Evolutionary conservation across 1,284 basidiomycete species (phyloP).

Genomic region (Ceratobasidium sp.): DNA sequence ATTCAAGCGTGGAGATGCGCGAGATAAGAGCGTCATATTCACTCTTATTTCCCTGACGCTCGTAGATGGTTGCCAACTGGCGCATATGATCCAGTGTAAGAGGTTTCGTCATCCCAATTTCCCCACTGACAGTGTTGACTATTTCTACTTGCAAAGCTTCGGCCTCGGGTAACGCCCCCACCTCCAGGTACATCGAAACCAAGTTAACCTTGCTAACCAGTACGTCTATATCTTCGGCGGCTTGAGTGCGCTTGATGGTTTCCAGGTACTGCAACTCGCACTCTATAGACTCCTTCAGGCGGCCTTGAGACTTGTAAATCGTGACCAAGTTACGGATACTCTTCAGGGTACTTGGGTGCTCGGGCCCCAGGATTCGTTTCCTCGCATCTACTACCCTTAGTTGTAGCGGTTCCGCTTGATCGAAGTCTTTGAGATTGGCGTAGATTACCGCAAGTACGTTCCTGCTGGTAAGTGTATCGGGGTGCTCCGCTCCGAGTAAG

Average conservation of each 20-base stretch:
- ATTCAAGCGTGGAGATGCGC: background rate
- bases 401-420: slow-evolving; percentile 18
- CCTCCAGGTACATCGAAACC: background rate
- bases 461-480: slow-evolving; percentile 17
- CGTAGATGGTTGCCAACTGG: background rate
- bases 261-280: background rate
- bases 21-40: background rate
- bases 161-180: background rate
- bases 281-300: background rate
- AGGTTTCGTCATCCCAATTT: background rate
- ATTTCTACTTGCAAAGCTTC: background rate
- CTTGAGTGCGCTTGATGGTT: background rate
- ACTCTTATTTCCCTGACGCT: background rate
- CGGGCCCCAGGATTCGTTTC: background rate
- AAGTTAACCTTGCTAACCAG: background rate
- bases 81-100: slow-evolving; percentile 3
- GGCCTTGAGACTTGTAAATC: slow-evolving; percentile 9
- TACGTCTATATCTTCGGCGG: too few species aligned
- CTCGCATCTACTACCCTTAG: background rate
- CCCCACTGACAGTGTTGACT: background rate
- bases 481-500: slow-evolving; percentile 16
- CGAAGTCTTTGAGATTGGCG: background rate
- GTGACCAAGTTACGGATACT: background rate
- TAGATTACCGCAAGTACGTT: background rate
- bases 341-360: slow-evolving; percentile 27